A percentile compares a stretch with the other conserved stretches of the same genome.
phyloP scores from a whole-genome alignment of 257 asterid genomes.

The Paulownia fortunei region DNA sequence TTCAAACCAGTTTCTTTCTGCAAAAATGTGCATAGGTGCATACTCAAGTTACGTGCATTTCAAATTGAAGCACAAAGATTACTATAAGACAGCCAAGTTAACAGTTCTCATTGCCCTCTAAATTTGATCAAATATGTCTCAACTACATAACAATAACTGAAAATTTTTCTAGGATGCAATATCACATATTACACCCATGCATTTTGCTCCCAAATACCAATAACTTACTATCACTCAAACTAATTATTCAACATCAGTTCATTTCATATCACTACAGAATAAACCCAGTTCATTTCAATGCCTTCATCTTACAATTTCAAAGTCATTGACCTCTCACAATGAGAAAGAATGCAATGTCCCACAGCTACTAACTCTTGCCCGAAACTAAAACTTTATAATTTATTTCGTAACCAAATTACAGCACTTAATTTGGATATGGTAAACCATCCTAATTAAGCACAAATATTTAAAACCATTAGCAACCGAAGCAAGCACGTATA shows the following conservation, averaged over 20 bases:
- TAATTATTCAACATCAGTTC: background rate
- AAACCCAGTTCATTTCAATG: background rate
- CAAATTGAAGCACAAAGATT: background rate
- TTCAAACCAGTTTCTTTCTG: background rate
- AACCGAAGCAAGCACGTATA: background rate
- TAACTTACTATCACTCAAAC: background rate
- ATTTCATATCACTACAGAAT: constrained; percentile 10
- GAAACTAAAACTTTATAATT: background rate
- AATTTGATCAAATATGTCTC: background rate
- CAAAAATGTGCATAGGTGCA: background rate
- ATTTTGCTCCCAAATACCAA: constrained; percentile 15
- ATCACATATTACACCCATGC: background rate
- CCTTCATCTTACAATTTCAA: background rate
- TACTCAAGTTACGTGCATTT: background rate
- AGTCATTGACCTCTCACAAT: background rate
- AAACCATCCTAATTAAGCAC: background rate
- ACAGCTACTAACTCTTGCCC: constrained; percentile 13
- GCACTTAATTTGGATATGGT: background rate
- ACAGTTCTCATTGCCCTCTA: background rate
- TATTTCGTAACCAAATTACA: background rate
- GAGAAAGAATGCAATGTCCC: background rate
- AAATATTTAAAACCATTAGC: background rate
- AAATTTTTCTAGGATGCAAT: background rate
- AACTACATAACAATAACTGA: background rate
- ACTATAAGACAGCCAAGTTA: background rate